These are phyloP conservation scores for Colletotrichum tofieldiae DNA, from an alignment of 2,329 filamentous ascomycete genomes.

Conservation along the genomic window DNA sequence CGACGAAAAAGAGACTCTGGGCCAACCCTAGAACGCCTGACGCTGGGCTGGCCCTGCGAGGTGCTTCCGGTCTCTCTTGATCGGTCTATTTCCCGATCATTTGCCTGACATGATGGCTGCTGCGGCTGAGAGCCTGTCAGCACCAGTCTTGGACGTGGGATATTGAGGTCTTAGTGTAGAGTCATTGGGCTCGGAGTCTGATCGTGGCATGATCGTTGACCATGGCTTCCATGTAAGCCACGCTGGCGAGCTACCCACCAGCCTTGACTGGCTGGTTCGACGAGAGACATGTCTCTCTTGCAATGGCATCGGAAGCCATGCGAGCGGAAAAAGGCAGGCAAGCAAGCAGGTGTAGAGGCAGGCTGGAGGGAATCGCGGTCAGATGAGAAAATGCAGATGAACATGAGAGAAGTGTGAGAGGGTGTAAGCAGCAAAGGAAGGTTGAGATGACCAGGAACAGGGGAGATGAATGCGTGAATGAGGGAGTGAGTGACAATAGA, in stretches of 20 bases:
- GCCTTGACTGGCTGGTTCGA: neutral
- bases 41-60: neutral
- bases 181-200: neutral
- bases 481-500: slow-evolving; percentile 22
- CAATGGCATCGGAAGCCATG: neutral
- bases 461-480: slow-evolving; percentile 16
- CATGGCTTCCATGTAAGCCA: neutral
- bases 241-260: neutral
- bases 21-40: neutral
- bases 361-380: slow-evolving; percentile 9
- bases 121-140: neutral
- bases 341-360: neutral
- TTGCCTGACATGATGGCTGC: neutral
- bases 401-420: neutral
- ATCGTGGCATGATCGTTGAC: neutral
- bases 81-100: neutral
- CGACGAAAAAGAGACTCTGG: slow-evolving; percentile 1
- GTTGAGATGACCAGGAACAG: slow-evolving; percentile 32
- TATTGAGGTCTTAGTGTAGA: neutral
- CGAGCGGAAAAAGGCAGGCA: neutral
- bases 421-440: slow-evolving; percentile 31
- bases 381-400: slow-evolving; percentile 6
- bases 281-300: neutral
- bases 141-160: neutral
- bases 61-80: neutral